These are phyloP conservation scores for Carex kokanica DNA, from an alignment of 176 grass and related monocot species.

Conservation along the genomic window DNA sequence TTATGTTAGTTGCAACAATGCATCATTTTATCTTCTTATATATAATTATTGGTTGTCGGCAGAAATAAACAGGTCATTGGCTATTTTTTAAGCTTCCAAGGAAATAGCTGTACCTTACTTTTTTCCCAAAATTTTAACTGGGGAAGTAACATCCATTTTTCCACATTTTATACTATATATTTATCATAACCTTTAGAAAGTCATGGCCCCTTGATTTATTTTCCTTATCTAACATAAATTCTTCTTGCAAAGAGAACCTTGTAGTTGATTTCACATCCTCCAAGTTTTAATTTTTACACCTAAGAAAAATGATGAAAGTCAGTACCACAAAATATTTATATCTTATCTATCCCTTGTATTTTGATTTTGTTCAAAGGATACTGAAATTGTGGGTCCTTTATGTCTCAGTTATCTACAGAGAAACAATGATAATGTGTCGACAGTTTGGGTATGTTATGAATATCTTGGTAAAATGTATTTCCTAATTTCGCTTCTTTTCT, in stretches of 20 bases:
- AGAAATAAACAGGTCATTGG: not conserved
- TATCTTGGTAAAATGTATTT: not conserved
- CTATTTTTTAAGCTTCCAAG: not conserved
- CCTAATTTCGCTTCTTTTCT: too few species aligned
- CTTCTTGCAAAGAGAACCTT: not conserved
- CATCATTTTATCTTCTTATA: not conserved
- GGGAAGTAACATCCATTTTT: conserved; percentile 3
- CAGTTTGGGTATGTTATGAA: not conserved
- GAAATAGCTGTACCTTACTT: not conserved
- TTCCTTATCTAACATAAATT: not conserved
- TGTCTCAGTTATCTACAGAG: not conserved
- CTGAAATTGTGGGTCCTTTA: not conserved
- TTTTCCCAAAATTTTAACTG: conserved; percentile 9
- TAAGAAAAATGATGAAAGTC: not conserved
- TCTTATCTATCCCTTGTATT: not conserved
- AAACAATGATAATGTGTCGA: not conserved
- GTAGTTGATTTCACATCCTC: not conserved
- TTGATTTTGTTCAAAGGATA: not conserved
- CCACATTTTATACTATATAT: not conserved
- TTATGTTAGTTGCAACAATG: not conserved
- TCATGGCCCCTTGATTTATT: not conserved
- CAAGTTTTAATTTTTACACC: not conserved
- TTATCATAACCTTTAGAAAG: not conserved
- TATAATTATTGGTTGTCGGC: not conserved
- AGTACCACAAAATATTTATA: not conserved